Evolutionary conservation across 2,329 filamentous ascomycete genomes (phyloP), one percentile per base, ranked within the genome.

Genomic region (Cordyceps pruinosa): DNA sequence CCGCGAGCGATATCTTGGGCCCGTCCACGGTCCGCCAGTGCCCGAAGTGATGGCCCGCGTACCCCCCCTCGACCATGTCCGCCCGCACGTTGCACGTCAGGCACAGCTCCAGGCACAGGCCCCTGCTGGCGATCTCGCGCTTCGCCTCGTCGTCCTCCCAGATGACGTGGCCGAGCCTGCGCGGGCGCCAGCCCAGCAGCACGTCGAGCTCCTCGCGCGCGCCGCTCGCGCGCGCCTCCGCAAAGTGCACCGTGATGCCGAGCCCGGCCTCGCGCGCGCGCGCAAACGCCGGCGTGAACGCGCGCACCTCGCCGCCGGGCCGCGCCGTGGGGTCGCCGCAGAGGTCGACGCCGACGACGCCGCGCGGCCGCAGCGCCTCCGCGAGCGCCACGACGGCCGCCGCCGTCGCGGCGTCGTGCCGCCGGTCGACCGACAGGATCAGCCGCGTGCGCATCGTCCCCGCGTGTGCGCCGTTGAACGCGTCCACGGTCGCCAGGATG

Each of bases 61-160:
- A 82, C 7, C 83, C 81, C 0, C 87, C 86, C 1, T 76, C 72
- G 51, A 87, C 84, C 83, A 94, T 84, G 62, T 83, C 84, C 2
- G 87, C 87, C 62, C 86, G 82, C 2, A 94, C 88, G 64, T 94
- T 94, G 70, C 89, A 93, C 62, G 85, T 90, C 60, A 94, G 72
- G 60, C 89, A 94, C 37, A 94, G 68, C 70, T 94, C 89, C 13
- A 94, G 69, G 2, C 86, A 88, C 28, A 92, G 67, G 1, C 75
- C 75, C 13, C 75, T 73, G 46, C 68, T 64, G 12, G 72, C 69
- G 57, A 79, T 88, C 62, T 82, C 77, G 45, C 70, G 66, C 66
- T 80, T 84, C n/a, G 86, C 72, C 26, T 72, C 70, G 1, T 84
- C 79, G 0, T 84, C 79, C 2, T 90, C 85, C 68, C 90, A 84